Evolutionary conservation across 805 yeast species (phyloP), one percentile per base, ranked within the genome.

Genomic region (Wickerhamomyces ciferrii): DNA sequence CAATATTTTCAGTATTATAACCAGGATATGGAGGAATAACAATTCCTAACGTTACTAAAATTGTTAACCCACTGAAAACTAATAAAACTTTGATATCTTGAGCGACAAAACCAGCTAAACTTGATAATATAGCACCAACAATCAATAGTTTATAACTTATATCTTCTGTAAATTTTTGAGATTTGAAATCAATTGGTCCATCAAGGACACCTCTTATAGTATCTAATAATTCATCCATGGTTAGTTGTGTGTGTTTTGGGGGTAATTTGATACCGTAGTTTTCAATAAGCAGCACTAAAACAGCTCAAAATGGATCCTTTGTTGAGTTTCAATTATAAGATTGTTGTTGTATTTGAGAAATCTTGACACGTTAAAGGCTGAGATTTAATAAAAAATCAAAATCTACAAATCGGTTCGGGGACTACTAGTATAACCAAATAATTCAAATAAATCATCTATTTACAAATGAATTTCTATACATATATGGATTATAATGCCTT

Each of bases 1-100:
- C 25, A 18, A 51, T 23, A 10, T 42, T 17, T 15, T 43, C 34
- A 40, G 44, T 47, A 43, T 50, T 53, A 24, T 43, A 52, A 19
- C 38, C 29, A 2, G 54, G 52, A 49, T 51, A 54, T 24, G 56
- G 54, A 23, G 56, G 56, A 19, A 51, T 49, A n/a, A 52, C 50
- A 5, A 48, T 17, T 8, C 45, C 25, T 23, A 52, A 34, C 13
- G 48, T 29, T 11, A 48, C 11, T 14, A 48, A 27, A 3, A 51
- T 20, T 5, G 25, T 32, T 2, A 38, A 38, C 0, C n/a, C 44
- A 31, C 47, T 50, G 3, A 45, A 41, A 24, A 23, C 34, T 7
- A 47, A 13, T 45, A 47, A 15, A 25, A 34, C 19, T 19, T 25
- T 23, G 5, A 52, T 8, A 15, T 43, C 35, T 25, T 54, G 54